Evolutionary conservation across 75 land plant species (phyloP).

Genomic region (Adiantum capillusveneris): DNA sequence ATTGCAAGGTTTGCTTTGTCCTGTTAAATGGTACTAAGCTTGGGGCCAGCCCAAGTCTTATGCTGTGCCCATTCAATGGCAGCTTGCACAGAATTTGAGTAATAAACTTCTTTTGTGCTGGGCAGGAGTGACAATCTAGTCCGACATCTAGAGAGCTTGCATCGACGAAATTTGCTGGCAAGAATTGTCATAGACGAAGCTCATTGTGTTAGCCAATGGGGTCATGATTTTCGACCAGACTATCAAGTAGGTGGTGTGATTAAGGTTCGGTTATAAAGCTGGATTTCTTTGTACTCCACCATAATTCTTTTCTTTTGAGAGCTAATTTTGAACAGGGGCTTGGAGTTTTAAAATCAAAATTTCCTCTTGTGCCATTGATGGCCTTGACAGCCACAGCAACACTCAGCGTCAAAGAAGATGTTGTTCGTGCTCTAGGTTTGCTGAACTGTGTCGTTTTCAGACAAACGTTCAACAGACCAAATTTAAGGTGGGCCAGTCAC

Average conservation of each 20-base stretch:
- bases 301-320: neutral
- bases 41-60: too few species aligned
- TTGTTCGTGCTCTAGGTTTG: constrained; percentile 93
- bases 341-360: constrained; percentile 86
- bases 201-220: constrained; percentile 99
- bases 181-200: constrained; percentile 98
- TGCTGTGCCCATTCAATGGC: constrained; percentile 10
- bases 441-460: constrained; percentile 76
- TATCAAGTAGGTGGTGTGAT: constrained; percentile 59
- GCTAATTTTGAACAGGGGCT: constrained; percentile 42
- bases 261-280: neutral
- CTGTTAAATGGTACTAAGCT: too few species aligned
- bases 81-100: too few species aligned
- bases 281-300: neutral
- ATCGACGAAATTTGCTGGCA: constrained; percentile 53
- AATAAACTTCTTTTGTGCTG: neutral
- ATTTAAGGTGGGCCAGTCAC: constrained; percentile 62
- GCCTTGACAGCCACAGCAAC: constrained; percentile 98
- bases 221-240: constrained; percentile 98
- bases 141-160: constrained; percentile 64
- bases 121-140: constrained; percentile 81
- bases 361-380: constrained; percentile 66
- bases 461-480: constrained; percentile 92
- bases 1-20: constrained; percentile 59
- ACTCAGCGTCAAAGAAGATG: constrained; percentile 94